A percentile compares a stretch with the other conserved stretches of the same genome.
phyloP scores from a whole-genome alignment of 2,329 filamentous ascomycete species.

The Fusarium sororula region DNA sequence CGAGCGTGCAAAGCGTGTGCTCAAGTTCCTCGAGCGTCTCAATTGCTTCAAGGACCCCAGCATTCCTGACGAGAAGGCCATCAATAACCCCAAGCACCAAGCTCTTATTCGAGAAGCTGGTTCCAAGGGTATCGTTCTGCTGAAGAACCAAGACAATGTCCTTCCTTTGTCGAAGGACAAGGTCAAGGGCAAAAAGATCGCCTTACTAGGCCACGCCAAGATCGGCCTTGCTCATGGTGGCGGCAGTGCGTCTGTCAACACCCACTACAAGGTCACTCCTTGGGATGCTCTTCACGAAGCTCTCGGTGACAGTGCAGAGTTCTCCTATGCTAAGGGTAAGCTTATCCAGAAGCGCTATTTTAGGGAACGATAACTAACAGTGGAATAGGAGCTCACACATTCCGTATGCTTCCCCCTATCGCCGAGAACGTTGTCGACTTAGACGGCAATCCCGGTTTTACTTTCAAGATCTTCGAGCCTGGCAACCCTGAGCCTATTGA shows the following conservation, averaged over 20 bases:
- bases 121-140: constrained; percentile 66
- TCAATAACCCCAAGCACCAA: constrained; percentile 47
- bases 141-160: constrained; percentile 69
- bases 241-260: constrained; percentile 49
- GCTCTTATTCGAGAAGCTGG: constrained; percentile 44
- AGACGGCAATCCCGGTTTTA: constrained; percentile 47
- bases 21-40: constrained; percentile 42
- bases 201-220: constrained; percentile 48
- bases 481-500: constrained; percentile 39
- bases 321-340: constrained; percentile 44
- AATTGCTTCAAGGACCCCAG: constrained; percentile 44
- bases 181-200: constrained; percentile 46
- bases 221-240: constrained; percentile 49
- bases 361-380: neutral
- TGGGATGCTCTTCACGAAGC: constrained; percentile 46
- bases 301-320: constrained; percentile 40
- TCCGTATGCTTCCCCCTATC: constrained; percentile 38
- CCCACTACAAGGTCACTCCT: constrained; percentile 49
- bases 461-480: constrained; percentile 43
- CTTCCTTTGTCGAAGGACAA: constrained; percentile 61
- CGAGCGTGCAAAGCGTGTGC: constrained; percentile 43
- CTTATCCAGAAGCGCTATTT: neutral
- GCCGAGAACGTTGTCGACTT: constrained; percentile 44
- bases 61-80: constrained; percentile 42
- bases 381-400: constrained; percentile 39